These are phyloP conservation scores for Lanmaoa pseudosensibilis DNA, from an alignment of 768 basidiomycete species.

Conservation along the genomic window DNA sequence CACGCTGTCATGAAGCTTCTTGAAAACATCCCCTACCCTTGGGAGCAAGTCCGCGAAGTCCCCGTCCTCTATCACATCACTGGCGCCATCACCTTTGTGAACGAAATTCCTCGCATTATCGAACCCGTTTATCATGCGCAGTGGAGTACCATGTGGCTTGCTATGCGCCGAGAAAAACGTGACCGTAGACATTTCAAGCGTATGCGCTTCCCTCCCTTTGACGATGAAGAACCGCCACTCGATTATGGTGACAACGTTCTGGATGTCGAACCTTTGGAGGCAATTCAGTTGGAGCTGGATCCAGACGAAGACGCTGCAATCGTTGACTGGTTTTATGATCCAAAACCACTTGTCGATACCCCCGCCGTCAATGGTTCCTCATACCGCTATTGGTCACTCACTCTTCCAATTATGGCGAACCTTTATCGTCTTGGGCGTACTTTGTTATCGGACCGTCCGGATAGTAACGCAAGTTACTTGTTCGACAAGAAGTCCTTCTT, in stretches of 20 bases:
- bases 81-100: conserved; percentile 99
- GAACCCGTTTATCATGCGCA: conserved; percentile 99
- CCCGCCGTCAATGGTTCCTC: conserved; percentile 89
- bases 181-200: conserved; percentile 99
- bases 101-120: conserved; percentile 94
- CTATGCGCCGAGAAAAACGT: conserved; percentile 97
- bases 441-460: conserved; percentile 88
- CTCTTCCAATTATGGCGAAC: conserved; percentile 95
- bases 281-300: conserved; percentile 95
- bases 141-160: conserved; percentile 99
- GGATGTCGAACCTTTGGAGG: conserved; percentile 96
- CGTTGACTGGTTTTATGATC: conserved; percentile 98
- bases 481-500: conserved; percentile 99
- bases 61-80: conserved; percentile 99
- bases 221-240: conserved; percentile 97
- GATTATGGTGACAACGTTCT: conserved; percentile 99
- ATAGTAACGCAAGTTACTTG: conserved; percentile 87
- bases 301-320: conserved; percentile 89
- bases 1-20: conserved; percentile 99
- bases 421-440: conserved; percentile 94
- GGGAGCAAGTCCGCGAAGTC: conserved; percentile 99
- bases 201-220: conserved; percentile 99
- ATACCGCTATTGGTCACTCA: conserved; percentile 90
- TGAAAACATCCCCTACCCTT: conserved; percentile 96
- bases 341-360: conserved; percentile 90